Base-by-base conservation (phyloP, 306 rosid genomes). In the Vachellia pachyceras region DNA sequence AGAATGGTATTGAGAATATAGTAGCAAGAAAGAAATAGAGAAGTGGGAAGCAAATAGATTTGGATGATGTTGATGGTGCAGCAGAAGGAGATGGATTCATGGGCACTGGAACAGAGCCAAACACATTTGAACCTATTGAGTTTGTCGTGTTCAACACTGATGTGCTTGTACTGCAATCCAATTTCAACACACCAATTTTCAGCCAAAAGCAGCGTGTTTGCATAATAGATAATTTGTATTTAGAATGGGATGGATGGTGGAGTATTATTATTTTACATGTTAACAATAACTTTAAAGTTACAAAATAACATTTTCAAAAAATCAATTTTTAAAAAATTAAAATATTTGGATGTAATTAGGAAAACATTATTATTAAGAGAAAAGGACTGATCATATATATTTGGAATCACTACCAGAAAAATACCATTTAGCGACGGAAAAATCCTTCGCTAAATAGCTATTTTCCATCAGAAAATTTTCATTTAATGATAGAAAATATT, bases 91-190 rank as follows among this genome's bases (percentile, higher is more conserved):
- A 81, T 36, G 94, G 95, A 57, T 75, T 80, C 25, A 84, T 74
- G 4, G 95, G 97, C 6, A 82, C 89, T 36, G 97, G 97, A 15
- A 84, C 95, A 4, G 91, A 88, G 18, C 97, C 97, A 72, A 91
- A 90, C 61, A 92, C 91, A 60, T 89, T 91, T 69, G 97, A 88
- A 36, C 97, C 97, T 29, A 87, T 91, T 46, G 97, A 85, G 86
- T 81, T 92, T 71, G 95, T 92, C 79, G 91, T 91, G 88, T 92
- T 91, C 23, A 92, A 80, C 9, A 90, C 75, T 67, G 97, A 86
- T 77, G 95, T 86, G 78, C 87, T 92, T 20, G 91, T 91, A 64
- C 97, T 92, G 94, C 87, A 84, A n/a, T 40, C 17, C 77, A 42
- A 73, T n/a, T 40, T n/a, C 73, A 41, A 67, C 35, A 20, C 42